Evolutionary conservation across 1,139 yeast genomes (phyloP), one percentile per base, ranked within the genome.

Genomic region (Hemisphaericaspora xylanilytica): DNA sequence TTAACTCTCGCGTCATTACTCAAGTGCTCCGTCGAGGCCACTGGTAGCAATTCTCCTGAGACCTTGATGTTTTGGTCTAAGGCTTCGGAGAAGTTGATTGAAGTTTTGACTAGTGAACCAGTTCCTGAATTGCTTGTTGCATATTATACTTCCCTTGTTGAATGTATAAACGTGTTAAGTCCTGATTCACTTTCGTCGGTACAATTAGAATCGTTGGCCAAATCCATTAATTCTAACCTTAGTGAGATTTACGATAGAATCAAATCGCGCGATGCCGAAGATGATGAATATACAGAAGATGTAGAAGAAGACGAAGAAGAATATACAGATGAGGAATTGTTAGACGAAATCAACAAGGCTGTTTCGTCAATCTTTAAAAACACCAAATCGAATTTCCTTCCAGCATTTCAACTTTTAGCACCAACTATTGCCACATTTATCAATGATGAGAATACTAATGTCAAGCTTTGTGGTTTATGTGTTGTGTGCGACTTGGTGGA

Each of bases 241-340:
- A 65, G 73, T 5, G 95, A 85, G 44, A 78, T 85, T 32, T 78
- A 75, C 53, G 81, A 75, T 41, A 78, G 97, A 51, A 79, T 88
- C 42, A 81, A 80, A 52, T 77, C 75, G 28, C 81, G 95, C 46
- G 83, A 79, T 33, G 78, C 72, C 46, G 81, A 74, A 33, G 90
- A 83, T 50, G 89, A 84, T 51, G 81, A 77, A 51, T 83, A 78
- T 52, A 76, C 80, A 32, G 90, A 84, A 56, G 90, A 82, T 43
- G 75, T 78, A 18, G 85, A 78, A 45, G 95, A 87, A 42, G 85
- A 80, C 42, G 95, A 85, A 41, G 89, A 83, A 37, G 97, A 86
- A 52, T 87, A 78, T 55, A 85, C 95, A 1, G 96, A 90, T 58
- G 96, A 88, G 55, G 96, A 88, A 54, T 69, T 90, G 38, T 66